phyloP scores from a whole-genome alignment of 257 asterid genomes.

The Solanum medicagineum region DNA sequence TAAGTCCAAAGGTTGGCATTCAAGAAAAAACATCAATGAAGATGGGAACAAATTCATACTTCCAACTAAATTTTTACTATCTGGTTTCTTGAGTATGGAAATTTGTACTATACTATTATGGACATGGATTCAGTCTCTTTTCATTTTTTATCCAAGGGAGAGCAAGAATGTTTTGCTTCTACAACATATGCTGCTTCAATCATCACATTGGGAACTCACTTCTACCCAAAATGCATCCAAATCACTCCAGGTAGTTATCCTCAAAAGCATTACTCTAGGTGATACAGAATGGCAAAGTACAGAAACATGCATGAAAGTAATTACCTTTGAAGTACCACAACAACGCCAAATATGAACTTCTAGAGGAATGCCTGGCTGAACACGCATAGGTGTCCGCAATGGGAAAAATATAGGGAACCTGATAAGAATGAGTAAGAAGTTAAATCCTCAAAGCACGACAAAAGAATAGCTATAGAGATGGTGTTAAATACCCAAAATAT shows the following conservation, averaged over 20 bases:
- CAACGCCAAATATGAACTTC: conserved; percentile 93
- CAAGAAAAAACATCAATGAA: not conserved
- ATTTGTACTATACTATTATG: not conserved
- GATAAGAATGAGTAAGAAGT: conserved; percentile 3
- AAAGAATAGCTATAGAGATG: not conserved
- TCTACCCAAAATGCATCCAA: not conserved
- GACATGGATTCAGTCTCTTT: not conserved
- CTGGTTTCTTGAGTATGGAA: not conserved
- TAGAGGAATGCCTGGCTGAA: conserved; percentile 50
- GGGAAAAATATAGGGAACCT: conserved; percentile 98
- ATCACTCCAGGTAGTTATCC: not conserved
- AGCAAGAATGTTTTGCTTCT: not conserved
- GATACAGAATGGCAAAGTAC: not conserved
- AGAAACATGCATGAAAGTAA: not conserved
- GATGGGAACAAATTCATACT: not conserved
- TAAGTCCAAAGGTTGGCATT: not conserved
- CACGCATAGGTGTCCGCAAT: conserved; percentile 60
- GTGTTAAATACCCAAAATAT: not conserved
- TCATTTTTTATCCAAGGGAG: not conserved
- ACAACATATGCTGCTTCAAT: not conserved
- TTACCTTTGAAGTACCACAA: conserved; percentile 84
- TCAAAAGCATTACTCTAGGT: not conserved
- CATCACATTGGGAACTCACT: not conserved
- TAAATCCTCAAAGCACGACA: not conserved
- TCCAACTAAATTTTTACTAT: not conserved